phyloP scores from a whole-genome alignment of 345 rosid species.

The Lepidium sativum region DNA sequence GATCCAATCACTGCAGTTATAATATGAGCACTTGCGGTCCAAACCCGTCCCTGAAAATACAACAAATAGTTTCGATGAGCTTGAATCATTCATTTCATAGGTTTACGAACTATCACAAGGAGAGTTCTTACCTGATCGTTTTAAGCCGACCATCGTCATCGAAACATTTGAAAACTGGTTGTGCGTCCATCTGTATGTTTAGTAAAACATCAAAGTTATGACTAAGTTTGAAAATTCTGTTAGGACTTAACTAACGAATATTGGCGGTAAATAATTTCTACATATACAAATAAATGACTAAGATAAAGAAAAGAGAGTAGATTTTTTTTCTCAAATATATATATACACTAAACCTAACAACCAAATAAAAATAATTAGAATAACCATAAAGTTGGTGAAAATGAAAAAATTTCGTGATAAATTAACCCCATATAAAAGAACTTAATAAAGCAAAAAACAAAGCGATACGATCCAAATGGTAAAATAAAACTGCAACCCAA shows the following conservation, averaged over 20 bases:
- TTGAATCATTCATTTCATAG: too few relatives aligned
- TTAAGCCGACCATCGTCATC: conserved; percentile 74
- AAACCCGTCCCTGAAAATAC: conserved; percentile 49
- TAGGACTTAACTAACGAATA: neutral
- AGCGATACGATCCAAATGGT: too few relatives aligned
- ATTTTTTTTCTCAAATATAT: too few relatives aligned
- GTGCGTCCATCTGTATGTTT: conserved; percentile 39
- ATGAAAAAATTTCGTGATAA: too few relatives aligned
- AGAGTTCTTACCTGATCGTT: conserved; percentile 40
- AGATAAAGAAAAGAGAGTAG: neutral
- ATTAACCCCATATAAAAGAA: too few relatives aligned
- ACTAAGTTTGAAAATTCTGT: neutral
- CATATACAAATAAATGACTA: neutral
- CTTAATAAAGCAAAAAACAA: too few relatives aligned
- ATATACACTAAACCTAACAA: too few relatives aligned
- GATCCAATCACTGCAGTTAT: conserved; percentile 68
- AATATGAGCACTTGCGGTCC: conserved; percentile 75
- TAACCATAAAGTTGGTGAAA: too few relatives aligned
- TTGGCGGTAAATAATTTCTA: conserved; percentile 18
- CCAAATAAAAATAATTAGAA: too few relatives aligned
- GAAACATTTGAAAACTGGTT: conserved; percentile 34
- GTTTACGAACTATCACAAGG: too few relatives aligned
- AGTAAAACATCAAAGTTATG: neutral
- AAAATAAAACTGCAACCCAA: too few relatives aligned
- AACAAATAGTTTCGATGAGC: too few relatives aligned